Evolutionary conservation across 805 yeast genomes (phyloP), one percentile per base, ranked within the genome.

Genomic region (Pichia paraexigua): DNA sequence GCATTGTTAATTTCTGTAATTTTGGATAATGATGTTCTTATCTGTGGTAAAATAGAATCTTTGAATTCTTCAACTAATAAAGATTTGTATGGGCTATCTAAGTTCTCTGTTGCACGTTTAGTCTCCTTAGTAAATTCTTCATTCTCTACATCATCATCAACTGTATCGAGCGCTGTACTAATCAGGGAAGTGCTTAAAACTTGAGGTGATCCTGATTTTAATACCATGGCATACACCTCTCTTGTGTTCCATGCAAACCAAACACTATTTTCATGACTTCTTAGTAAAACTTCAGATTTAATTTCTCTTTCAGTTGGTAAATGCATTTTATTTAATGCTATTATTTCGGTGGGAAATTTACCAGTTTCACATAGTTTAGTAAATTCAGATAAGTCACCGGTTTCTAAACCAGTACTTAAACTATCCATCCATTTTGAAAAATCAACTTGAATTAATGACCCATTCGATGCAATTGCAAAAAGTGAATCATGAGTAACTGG

Each of bases 401-500:
- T 48, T 17, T 37, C 41, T 9, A 64, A 47, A 6, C 61, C 52
- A 2, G 42, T 28, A 11, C 48, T 42, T 20, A 67, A 48, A 2
- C 50, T 32, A 7, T 47, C 22, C 46, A 60, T 56, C 71, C 71
- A 68, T 25, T 49, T 32, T 1, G 63, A 53, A 41, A 60, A 64
- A 53, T 67, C 70, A 20, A 66, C 45, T 30, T 56, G 60, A 8
- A 67, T 41, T 9, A 67, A 25, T 24, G 60, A 54, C 3, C 57
- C 56, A 17, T 48, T 47, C 11, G 63, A 54, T 2, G 60, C 57
- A 1, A 58, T 55, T 21, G 60, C 37, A 15, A 63, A 41, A 12
- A 65, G 18, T 5, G 60, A 54, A 25, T 56, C 60, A 27, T 41
- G 40, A 13, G 59, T 47, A 20, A 43, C 52, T 18, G 68, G 69